Evolutionary conservation across 2,329 filamentous ascomycete genomes (phyloP), one percentile per base, ranked within the genome.

Genomic region (Arthrocladium fulminans): DNA sequence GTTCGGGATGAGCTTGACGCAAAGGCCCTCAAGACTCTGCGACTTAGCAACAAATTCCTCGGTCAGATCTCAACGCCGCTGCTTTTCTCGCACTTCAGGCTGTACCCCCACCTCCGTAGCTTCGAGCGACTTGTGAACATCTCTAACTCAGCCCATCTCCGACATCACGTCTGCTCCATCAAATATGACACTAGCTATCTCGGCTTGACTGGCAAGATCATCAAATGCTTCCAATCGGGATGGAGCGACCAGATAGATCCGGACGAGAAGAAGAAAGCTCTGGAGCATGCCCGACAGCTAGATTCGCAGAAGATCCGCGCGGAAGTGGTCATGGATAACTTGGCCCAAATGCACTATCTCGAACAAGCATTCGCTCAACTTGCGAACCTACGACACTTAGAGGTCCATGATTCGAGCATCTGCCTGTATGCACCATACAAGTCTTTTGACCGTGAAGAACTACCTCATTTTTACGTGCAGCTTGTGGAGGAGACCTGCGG

Each of bases 401-500:
- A 13, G 23, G 23, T 44, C 9, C 15, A 20, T 4, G 41, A 44
- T 13, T 19, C 27, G 15, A 3, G 3, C 6, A 3, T 6, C 38
- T 20, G 5, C 6, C 15, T 20, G 8, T 23, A n/a, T 19, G 19
- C 23, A 32, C 37, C 37, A 20, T 10, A 40, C 37, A 15, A 19
- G 15, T 3, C 19, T 25, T 34, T 30, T 44, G 23, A 23, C 8
- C 25, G 41, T 15, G 25, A 34, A 15, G 22, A 25, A n/a, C 3
- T 44, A 10, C 41, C 41, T n/a, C 25, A 30, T 19, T 44, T 44
- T 19, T 44, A 44, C 15, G 17, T n/a, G 20, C 41, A 44, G 19
- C 23, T 44, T 19, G 41, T n/a, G 23, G 41, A 44, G 20, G 41
- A 44, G 41, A 44, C 41, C 3, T 44, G 41, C 20, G 41, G 41